These are phyloP conservation scores for Paecilomyces sp. DNA, from an alignment of 2,329 filamentous ascomycete species.

Conservation along the genomic window DNA sequence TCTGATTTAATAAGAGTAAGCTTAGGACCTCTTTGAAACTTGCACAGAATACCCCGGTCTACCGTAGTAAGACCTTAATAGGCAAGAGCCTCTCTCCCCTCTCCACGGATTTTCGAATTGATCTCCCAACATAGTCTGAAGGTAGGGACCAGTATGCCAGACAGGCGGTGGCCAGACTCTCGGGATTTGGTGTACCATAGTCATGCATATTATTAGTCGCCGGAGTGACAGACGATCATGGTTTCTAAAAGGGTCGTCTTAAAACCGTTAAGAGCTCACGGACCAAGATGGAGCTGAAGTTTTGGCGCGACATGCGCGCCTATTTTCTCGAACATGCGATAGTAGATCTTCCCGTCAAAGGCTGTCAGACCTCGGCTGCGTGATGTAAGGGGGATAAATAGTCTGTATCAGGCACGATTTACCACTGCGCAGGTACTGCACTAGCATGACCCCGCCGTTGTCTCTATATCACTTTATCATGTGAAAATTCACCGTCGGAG, in stretches of 20 bases:
- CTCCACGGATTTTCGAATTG: neutral
- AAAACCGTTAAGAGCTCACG: neutral
- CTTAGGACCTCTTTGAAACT: neutral
- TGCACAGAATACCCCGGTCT: neutral
- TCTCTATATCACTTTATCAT: neutral
- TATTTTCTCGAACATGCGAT: neutral
- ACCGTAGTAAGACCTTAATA: neutral
- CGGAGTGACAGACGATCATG: neutral
- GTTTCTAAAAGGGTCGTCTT: neutral
- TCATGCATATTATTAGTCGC: neutral
- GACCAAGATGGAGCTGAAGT: neutral
- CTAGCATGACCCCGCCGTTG: neutral
- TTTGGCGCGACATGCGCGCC: neutral
- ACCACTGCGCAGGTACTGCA: neutral
- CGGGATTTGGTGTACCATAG: neutral
- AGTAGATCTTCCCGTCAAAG: neutral
- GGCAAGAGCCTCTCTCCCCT: neutral
- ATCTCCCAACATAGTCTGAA: neutral
- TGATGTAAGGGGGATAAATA: neutral
- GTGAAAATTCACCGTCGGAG: neutral
- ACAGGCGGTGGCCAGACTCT: neutral
- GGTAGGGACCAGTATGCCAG: neutral
- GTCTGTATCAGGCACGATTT: neutral
- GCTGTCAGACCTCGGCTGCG: neutral
- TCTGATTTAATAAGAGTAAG: neutral